Conservation (phyloP, 139 green algal genomes). For the Axilococcus clingmanii region DNA sequence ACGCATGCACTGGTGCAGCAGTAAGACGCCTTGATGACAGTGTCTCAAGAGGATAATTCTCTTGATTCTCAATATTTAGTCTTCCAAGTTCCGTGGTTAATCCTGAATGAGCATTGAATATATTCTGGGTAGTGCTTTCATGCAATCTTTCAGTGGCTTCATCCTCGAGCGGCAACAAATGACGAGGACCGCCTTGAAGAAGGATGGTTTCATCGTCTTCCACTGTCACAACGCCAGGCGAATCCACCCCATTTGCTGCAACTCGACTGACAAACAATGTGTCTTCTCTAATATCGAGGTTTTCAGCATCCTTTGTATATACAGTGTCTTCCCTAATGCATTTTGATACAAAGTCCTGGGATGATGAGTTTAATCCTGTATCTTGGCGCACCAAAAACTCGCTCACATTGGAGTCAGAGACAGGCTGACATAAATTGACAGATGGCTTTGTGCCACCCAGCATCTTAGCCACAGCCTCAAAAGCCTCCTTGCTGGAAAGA, state of each 20-base stretch:
- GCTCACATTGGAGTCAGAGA: no score
- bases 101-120: no score
- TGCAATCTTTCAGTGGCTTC: no score
- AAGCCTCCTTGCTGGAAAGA: conserved; percentile 43
- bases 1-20: conserved; percentile 1
- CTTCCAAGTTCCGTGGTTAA: no score
- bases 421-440: background rate
- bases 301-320: background rate
- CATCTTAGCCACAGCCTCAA: conserved; percentile 54
- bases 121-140: no score
- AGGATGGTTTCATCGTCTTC: background rate
- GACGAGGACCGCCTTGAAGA: no score
- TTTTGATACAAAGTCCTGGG: background rate
- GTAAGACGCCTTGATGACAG: background rate
- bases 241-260: background rate
- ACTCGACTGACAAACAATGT: conserved; percentile 2
- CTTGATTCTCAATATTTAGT: no score
- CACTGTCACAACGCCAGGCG: background rate
- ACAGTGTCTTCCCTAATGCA: background rate
- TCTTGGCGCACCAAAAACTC: conserved; percentile 8
- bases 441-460: conserved; percentile 19
- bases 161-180: no score
- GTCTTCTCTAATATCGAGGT: conserved; percentile 5
- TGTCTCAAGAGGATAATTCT: conserved; percentile 13
- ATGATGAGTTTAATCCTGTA: conserved; percentile 12